phyloP scores from a whole-genome alignment of 129 eudicot genomes.

The Helianthus tuberosus region DNA sequence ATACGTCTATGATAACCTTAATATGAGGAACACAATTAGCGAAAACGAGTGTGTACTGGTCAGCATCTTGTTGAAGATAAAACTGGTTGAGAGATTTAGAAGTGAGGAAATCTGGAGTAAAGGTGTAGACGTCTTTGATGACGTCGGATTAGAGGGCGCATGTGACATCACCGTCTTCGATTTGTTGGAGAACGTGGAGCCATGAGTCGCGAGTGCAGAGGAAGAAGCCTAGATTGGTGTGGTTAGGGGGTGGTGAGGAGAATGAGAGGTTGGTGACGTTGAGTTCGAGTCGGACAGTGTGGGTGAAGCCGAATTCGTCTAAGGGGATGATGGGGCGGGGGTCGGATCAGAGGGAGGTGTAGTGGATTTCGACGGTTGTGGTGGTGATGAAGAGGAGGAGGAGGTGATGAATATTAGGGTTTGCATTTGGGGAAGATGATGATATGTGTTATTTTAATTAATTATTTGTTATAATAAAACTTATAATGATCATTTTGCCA shows the following conservation, averaged over 20 bases:
- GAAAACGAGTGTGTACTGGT: conserved; percentile 69
- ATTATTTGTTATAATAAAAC: too few species aligned
- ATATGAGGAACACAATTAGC: conserved; percentile 61
- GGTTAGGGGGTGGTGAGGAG: conserved; percentile 41
- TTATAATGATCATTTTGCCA: too few species aligned
- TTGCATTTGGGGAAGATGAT: too few species aligned
- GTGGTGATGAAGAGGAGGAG: conserved; percentile 25
- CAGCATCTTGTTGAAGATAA: conserved; percentile 41
- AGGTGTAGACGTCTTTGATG: conserved; percentile 42
- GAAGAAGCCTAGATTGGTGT: conserved; percentile 68
- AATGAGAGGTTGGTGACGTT: conserved; percentile 54
- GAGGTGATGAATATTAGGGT: background rate
- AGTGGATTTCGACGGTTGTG: conserved; percentile 70
- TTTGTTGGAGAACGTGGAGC: too few species aligned
- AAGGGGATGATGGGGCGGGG: conserved; percentile 64
- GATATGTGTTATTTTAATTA: too few species aligned
- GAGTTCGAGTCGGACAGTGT: conserved; percentile 65
- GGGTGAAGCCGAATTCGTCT: conserved; percentile 90
- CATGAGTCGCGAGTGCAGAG: conserved; percentile 62
- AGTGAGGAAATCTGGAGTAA: conserved; percentile 16
- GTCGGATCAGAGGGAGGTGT: conserved; percentile 58
- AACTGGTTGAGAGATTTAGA: background rate
- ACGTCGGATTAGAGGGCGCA: conserved; percentile 63
- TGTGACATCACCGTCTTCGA: conserved; percentile 10
- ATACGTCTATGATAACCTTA: conserved; percentile 60